A percentile compares a stretch with the other conserved stretches of the same genome.
phyloP scores from a whole-genome alignment of 192 early-diverging fungal genomes.

The Entomortierella parvispora region DNA sequence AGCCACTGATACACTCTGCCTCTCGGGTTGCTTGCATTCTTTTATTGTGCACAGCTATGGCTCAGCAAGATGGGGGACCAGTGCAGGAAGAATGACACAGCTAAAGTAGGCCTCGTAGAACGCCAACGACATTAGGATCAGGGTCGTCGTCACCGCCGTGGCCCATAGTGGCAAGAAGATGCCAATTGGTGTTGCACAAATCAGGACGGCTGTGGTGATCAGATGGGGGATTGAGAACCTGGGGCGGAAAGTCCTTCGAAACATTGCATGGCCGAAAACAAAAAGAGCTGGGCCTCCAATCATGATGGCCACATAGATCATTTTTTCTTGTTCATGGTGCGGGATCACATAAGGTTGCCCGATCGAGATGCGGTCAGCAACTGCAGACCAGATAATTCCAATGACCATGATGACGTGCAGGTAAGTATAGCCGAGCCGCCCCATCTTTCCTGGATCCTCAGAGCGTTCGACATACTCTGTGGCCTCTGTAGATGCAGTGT shows the following conservation, averaged over 20 bases:
- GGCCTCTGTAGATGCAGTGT: conserved; percentile 26
- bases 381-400: conserved; percentile 37
- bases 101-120: conserved; percentile 34
- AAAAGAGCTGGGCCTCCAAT: conserved; percentile 40
- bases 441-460: conserved; percentile 38
- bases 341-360: conserved; percentile 22
- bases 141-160: conserved; percentile 24
- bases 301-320: conserved; percentile 28
- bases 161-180: conserved; percentile 33
- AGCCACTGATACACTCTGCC: too few species aligned
- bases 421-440: conserved; percentile 37
- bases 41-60: too few species aligned
- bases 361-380: conserved; percentile 36
- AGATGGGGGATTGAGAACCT: conserved; percentile 16
- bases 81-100: conserved; percentile 11
- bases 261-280: conserved; percentile 36
- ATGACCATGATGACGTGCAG: conserved; percentile 38
- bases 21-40: too few species aligned
- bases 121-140: conserved; percentile 5
- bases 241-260: conserved; percentile 21
- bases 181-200: conserved; percentile 33
- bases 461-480: conserved; percentile 22
- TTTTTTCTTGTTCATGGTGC: conserved; percentile 15
- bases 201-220: conserved; percentile 6
- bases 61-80: too few species aligned